Percentiles rank a stretch among this genome's conserved stretches.
Evolutionary conservation across 108 stramenopile genomes (phyloP).

Genomic region (Pseudonitzschia multistriata): DNA sequence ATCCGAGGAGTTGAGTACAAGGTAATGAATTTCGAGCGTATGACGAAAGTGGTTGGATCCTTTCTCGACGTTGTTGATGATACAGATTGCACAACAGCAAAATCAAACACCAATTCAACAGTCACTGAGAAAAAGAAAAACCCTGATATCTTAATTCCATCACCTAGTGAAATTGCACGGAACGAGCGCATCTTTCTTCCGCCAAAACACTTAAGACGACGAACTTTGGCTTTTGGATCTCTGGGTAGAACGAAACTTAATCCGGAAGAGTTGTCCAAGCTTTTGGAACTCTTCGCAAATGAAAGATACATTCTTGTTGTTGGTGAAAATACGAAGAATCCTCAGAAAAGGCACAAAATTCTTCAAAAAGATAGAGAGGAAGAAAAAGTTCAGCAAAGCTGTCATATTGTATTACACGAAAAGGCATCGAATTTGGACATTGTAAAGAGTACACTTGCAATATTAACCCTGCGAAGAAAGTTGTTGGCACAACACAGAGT

Average conservation of each 20-base stretch:
- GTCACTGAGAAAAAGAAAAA: background rate
- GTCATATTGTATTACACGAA: slow-evolving; percentile 81
- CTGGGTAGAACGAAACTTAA: slow-evolving; percentile 62
- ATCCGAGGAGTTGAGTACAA: slow-evolving; percentile 81
- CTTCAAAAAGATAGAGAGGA: slow-evolving; percentile 13
- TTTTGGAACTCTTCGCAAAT: slow-evolving; percentile 57
- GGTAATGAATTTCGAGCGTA: slow-evolving; percentile 87
- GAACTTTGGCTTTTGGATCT: slow-evolving; percentile 73
- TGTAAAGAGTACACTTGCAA: slow-evolving; percentile 70
- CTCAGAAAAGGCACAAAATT: slow-evolving; percentile 1
- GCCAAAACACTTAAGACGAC: slow-evolving; percentile 60
- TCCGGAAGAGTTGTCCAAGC: slow-evolving; percentile 55
- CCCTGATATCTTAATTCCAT: slow-evolving; percentile 31
- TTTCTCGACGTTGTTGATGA: slow-evolving; percentile 14
- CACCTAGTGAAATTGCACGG: slow-evolving; percentile 54
- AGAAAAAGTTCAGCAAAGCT: slow-evolving; percentile 53
- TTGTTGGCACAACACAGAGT: slow-evolving; percentile 27
- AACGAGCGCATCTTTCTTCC: slow-evolving; percentile 74
- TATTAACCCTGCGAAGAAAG: slow-evolving; percentile 54
- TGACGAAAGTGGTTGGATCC: slow-evolving; percentile 49
- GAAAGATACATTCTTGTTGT: slow-evolving; percentile 75
- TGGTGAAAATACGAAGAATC: slow-evolving; percentile 68
- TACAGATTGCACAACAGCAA: background rate
- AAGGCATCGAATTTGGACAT: slow-evolving; percentile 77
- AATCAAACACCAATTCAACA: slow-evolving; percentile 5